Evolutionary conservation across 208 protist species (phyloP), one percentile per base, ranked within the genome.

Genomic region (Acanthamoeba divionensis): DNA sequence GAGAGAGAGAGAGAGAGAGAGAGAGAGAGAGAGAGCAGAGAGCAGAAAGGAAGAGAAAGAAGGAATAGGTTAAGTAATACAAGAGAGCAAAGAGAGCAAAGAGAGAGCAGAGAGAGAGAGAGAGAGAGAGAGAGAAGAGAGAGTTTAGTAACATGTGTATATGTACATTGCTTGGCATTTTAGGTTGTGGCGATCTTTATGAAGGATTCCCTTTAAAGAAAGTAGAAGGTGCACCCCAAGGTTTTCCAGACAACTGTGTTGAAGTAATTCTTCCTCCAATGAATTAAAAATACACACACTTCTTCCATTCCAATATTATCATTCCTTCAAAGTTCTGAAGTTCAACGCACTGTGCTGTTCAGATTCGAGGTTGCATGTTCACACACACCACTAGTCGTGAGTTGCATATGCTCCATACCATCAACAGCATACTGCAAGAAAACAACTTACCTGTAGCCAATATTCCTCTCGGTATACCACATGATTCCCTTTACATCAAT

Each of bases 111-210:
- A n/a, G n/a, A n/a, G n/a, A n/a, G n/a, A n/a, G n/a, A n/a, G n/a
- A n/a, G n/a, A n/a, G n/a, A n/a, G n/a, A n/a, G n/a, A n/a, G n/a
- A n/a, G n/a, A n/a, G n/a, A n/a, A n/a, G n/a, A n/a, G n/a, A n/a
- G n/a, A n/a, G n/a, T n/a, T n/a, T n/a, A n/a, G n/a, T n/a, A n/a
- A n/a, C n/a, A n/a, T n/a, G n/a, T 52, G 0, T 12, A 7, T 6
- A 1, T 55, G 0, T 26, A 24, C 26, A 7, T 38, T 24, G 4
- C 24, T 4, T 36, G 0, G 29, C n/a, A 33, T 48, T 9, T 57
- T 8, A 83, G 73, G 85, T 2, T 90, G 85, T 90, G 85, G 85
- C 41, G 85, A 90, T 33, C 52, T 90, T 10, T 82, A 62, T 24
- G 69, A n/a, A 6, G 85, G 67, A 4, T 90, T 90, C n/a, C 85